Percentiles rank a stretch among this genome's conserved stretches.
phyloP scores from a whole-genome alignment of 2,329 filamentous ascomycete species.

The Decorospora gaudefroyi region DNA sequence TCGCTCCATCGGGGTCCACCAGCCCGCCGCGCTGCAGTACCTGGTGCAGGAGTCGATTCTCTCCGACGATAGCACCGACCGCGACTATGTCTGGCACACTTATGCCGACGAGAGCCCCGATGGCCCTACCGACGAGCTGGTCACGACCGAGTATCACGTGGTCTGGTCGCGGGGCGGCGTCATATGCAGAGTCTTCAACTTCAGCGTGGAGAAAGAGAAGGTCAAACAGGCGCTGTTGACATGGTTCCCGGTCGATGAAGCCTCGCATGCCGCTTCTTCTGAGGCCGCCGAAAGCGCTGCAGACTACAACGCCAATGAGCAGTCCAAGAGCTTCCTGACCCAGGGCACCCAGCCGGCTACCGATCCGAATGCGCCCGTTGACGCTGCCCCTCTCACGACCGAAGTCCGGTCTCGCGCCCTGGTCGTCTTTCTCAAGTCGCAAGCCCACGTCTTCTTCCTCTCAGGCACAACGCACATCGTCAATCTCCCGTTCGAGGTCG shows the following conservation, averaged over 20 bases:
- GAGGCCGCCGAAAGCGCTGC: slow-evolving; percentile 12
- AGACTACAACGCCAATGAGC: slow-evolving; percentile 21
- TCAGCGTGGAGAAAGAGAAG: slow-evolving; percentile 82
- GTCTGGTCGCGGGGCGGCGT: slow-evolving; percentile 88
- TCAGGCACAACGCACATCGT: slow-evolving; percentile 85
- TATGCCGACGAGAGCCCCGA: slow-evolving; percentile 53
- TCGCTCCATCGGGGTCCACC: slow-evolving; percentile 87
- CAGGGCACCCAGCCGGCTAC: slow-evolving; percentile 43
- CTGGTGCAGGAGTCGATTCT: slow-evolving; percentile 81
- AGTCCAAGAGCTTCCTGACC: slow-evolving; percentile 33
- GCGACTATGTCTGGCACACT: slow-evolving; percentile 77
- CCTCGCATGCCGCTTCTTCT: slow-evolving; percentile 15
- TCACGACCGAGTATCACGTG: slow-evolving; percentile 74
- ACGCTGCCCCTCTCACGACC: slow-evolving; percentile 22
- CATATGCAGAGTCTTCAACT: slow-evolving; percentile 82
- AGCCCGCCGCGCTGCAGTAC: slow-evolving; percentile 80
- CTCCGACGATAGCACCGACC: slow-evolving; percentile 65
- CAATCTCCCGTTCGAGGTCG: slow-evolving; percentile 92
- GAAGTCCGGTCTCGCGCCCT: slow-evolving; percentile 61
- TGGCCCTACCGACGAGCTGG: slow-evolving; percentile 72
- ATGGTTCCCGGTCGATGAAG: slow-evolving; percentile 66
- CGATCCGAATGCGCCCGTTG: slow-evolving; percentile 29
- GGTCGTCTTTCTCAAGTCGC: slow-evolving; percentile 88
- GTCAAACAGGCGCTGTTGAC: slow-evolving; percentile 87
- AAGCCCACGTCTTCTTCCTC: slow-evolving; percentile 91